Percentiles rank a stretch among this genome's conserved stretches.
Conservation (phyloP, 441 rosid genomes). For the Corymbia calophylla region DNA sequence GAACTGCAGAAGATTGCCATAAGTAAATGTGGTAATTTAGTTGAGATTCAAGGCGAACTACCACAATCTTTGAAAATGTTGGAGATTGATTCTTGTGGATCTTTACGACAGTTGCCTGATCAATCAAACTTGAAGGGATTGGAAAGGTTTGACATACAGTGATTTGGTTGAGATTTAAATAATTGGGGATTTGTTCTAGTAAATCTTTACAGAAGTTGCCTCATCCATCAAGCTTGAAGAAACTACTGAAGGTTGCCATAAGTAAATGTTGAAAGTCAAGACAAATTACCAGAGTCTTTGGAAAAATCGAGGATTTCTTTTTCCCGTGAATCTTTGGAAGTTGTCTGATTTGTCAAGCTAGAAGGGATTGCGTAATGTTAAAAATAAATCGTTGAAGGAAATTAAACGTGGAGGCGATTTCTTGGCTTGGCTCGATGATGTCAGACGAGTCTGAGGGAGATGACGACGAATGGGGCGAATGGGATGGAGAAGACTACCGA, state of each 20-base stretch:
- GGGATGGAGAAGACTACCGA: too few relatives aligned
- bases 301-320: rapidly evolving
- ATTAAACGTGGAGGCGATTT: not conserved
- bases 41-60: too few relatives aligned
- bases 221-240: not conserved
- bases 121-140: too few relatives aligned
- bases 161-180: too few relatives aligned
- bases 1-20: too few relatives aligned
- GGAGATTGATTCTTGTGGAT: rapidly evolving
- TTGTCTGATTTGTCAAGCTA: not conserved
- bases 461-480: not conserved
- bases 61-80: too few relatives aligned
- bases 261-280: not conserved
- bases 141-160: too few relatives aligned
- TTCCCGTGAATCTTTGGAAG: not conserved
- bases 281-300: not conserved
- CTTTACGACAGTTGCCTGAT: too few relatives aligned
- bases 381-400: not conserved
- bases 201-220: not conserved
- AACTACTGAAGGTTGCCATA: not conserved
- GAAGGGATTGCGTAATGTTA: not conserved
- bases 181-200: rapidly evolving
- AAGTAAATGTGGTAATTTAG: too few relatives aligned
- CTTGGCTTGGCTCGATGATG: not conserved
- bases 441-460: not conserved